Evolutionary conservation across 169 alveolate species (phyloP).

Genomic region (Plasmodium inui): DNA sequence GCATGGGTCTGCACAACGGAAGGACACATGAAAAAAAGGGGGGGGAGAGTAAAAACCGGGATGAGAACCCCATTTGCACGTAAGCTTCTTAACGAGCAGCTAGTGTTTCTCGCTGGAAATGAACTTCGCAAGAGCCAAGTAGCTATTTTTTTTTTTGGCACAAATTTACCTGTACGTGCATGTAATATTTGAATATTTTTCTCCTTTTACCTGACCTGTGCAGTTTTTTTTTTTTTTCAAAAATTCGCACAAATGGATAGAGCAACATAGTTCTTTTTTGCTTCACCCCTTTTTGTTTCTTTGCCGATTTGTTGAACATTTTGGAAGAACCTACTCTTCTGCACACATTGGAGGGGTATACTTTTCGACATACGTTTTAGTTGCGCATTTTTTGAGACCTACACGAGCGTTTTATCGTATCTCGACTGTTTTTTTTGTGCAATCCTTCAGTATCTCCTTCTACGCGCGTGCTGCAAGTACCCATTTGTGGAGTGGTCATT

Average conservation of each 20-base stretch:
- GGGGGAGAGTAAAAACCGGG: not conserved
- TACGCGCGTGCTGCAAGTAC: not conserved
- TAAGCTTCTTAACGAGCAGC: not conserved
- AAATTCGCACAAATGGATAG: not conserved
- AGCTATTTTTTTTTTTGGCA: not conserved
- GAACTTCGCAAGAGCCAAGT: not conserved
- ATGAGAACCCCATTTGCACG: not conserved
- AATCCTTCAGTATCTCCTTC: not conserved
- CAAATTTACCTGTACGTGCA: not conserved
- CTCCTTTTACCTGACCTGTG: not conserved
- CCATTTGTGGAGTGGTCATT: not conserved
- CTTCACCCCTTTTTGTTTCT: not conserved
- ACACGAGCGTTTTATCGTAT: not conserved
- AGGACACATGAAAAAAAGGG: not conserved
- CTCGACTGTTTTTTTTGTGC: not conserved
- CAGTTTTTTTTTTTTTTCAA: not conserved
- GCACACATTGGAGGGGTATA: conserved; percentile 1
- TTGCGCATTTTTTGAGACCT: not conserved
- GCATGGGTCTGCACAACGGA: not conserved
- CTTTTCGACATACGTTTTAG: not conserved
- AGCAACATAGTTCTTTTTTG: not conserved
- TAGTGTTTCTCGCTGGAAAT: not conserved
- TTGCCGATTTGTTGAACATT: not conserved
- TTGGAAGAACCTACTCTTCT: not conserved
- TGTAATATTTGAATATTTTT: not conserved